Evolutionary conservation across 75 land plant species (phyloP).

Genomic region (Selaginella tamariscina): DNA sequence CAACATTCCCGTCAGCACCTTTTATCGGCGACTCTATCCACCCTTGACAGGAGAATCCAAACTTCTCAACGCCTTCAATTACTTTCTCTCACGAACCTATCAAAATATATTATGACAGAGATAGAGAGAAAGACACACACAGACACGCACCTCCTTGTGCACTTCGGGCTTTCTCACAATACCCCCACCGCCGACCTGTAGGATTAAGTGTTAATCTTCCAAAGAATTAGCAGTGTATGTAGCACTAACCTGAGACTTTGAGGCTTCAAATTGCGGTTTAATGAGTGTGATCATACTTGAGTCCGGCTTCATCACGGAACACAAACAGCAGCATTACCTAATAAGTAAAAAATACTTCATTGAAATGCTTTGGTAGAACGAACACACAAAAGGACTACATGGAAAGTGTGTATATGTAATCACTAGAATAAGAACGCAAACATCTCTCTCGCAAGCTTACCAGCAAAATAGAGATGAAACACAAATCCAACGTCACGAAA

Average conservation of each 20-base stretch:
- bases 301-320: conserved; percentile 72
- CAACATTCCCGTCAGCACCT: conserved; percentile 89
- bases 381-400: not conserved
- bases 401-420: too few relatives aligned
- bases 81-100: conserved; percentile 77
- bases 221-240: not conserved
- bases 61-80: conserved; percentile 62
- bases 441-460: too few relatives aligned
- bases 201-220: conserved; percentile 7
- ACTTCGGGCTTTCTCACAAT: conserved; percentile 79
- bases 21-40: conserved; percentile 93
- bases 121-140: not conserved
- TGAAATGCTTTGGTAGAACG: too few relatives aligned
- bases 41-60: conserved; percentile 66
- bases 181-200: conserved; percentile 84
- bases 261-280: conserved; percentile 96
- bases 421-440: too few relatives aligned
- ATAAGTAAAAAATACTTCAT: not conserved
- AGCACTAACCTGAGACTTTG: conserved; percentile 69
- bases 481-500: conserved; percentile 82
- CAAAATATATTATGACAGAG: not conserved
- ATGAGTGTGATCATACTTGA: conserved; percentile 61
- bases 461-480: conserved; percentile 84
- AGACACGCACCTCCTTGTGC: conserved; percentile 58
- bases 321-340: conserved; percentile 97